Evolutionary conservation across 2,329 filamentous ascomycete species (phyloP), one percentile per base, ranked within the genome.

Genomic region (Colletotrichum liaoningense): DNA sequence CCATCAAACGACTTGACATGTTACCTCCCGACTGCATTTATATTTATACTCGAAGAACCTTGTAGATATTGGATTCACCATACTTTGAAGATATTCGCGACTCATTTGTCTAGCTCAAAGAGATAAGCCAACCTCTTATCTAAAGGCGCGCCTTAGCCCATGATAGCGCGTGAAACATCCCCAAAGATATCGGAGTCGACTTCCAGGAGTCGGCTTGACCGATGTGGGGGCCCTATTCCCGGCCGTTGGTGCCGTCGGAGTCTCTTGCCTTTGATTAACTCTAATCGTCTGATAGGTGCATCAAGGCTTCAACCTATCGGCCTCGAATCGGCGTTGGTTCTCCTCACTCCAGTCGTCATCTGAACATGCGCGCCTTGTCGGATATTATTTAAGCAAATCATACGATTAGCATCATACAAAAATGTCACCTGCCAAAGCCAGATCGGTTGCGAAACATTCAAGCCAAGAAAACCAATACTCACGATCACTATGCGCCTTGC

Each of bases 151-250:
- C 30, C 33, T 62, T 62, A 62, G 33, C 58, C 38, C 26, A 62
- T 62, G 33, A 30, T 62, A 38, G 58, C 33, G 42, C 42, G 42
- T 49, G 42, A 22, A 49, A 49, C 58, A 62, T 38, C 6, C 22
- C 58, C 58, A 30, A 19, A 42, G 58, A 62, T 62, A 62, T 62
- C 58, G 58, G 58, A 62, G 58, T 62, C 33, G 58, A 38, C 26
- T 62, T 62, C 58, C 33, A 62, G 33, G 58, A 49, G 42, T 22
- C 33, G 30, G 58, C 19, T 22, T 62, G 8, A 30, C 33, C 58
- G 58, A 62, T 62, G 58, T 64, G 42, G 46, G 42, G 46, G 42
- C 42, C 42, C 42, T n/a, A 64, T 64, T 49, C 19, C 42, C 19
- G 42, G 2, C 42, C 42, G 42, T 22, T 49, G 42, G 42, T 2